Evolutionary conservation across 2,329 filamentous ascomycete genomes (phyloP).

Genomic region (Monosporascus sp.): DNA sequence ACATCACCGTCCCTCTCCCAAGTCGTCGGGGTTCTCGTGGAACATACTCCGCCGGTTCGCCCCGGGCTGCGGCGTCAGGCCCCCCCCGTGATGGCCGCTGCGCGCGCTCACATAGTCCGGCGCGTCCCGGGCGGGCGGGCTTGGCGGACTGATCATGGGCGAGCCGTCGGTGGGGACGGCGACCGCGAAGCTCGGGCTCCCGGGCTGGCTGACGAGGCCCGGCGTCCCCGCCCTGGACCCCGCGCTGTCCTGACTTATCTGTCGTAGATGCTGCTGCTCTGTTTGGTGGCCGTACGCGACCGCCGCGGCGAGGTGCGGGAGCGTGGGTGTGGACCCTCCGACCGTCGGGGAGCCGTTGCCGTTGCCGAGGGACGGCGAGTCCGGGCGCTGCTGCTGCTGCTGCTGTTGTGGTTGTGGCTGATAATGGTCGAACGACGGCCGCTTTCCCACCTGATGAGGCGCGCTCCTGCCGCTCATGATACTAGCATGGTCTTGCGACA

Average conservation of each 20-base stretch:
- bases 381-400: conserved; percentile 13
- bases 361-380: conserved; percentile 20
- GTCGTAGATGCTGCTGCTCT: not conserved
- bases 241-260: not conserved
- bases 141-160: conserved; percentile 13
- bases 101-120: conserved; percentile 11
- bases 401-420: conserved; percentile 1
- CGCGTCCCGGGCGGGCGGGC: conserved; percentile 4
- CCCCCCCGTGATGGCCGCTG: not conserved
- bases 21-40: conserved; percentile 17
- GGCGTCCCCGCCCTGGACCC: not conserved
- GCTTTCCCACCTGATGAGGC: not conserved
- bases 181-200: not conserved
- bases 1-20: conserved; percentile 11
- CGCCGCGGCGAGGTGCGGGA: not conserved
- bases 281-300: not conserved
- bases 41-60: conserved; percentile 17
- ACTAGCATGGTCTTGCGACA: conserved; percentile 27
- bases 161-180: not conserved
- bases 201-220: conserved; percentile 1
- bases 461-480: conserved; percentile 16
- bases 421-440: not conserved
- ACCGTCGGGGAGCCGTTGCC: not conserved
- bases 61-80: conserved; percentile 1
- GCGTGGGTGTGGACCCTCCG: not conserved